Percentiles rank a stretch among this genome's conserved stretches.
Conservation (phyloP, 192 early-diverging fungal species). For the Coemansia aciculifera region DNA sequence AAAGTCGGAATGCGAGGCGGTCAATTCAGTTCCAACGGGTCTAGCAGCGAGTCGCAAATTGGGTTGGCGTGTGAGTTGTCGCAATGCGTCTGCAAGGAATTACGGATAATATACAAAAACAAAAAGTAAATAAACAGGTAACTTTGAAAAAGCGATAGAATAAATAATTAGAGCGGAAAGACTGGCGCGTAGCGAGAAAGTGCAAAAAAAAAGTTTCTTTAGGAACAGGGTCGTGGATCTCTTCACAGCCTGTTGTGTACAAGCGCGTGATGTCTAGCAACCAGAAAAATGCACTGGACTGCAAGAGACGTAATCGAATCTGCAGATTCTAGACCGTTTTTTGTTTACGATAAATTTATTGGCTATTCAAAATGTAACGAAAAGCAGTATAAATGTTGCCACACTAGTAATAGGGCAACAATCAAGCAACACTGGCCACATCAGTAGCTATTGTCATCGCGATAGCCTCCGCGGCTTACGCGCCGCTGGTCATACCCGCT, state of each 20-base stretch:
- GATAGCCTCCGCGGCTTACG: constrained; percentile 1
- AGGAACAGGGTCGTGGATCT: background rate
- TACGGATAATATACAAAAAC: background rate
- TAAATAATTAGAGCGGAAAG: background rate
- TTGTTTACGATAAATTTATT: constrained; percentile 14
- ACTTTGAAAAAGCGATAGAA: background rate
- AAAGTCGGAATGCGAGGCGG: background rate
- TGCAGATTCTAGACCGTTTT: background rate
- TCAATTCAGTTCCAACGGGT: background rate
- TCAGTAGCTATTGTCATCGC: constrained; percentile 2
- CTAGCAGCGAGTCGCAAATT: background rate
- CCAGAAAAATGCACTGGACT: background rate
- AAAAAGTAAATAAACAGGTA: background rate
- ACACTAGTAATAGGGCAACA: background rate
- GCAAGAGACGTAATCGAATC: constrained; percentile 2
- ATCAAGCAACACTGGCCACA: background rate
- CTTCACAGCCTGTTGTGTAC: too few relatives aligned
- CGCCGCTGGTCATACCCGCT: background rate
- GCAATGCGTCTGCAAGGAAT: background rate
- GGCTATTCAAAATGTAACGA: background rate
- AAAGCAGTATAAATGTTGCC: background rate
- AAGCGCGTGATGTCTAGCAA: background rate
- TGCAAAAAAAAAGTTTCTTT: background rate
- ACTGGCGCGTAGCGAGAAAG: background rate
- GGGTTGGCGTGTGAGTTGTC: background rate